Conservation (phyloP, 2,329 filamentous ascomycete species). For the Fusarium globosum region DNA sequence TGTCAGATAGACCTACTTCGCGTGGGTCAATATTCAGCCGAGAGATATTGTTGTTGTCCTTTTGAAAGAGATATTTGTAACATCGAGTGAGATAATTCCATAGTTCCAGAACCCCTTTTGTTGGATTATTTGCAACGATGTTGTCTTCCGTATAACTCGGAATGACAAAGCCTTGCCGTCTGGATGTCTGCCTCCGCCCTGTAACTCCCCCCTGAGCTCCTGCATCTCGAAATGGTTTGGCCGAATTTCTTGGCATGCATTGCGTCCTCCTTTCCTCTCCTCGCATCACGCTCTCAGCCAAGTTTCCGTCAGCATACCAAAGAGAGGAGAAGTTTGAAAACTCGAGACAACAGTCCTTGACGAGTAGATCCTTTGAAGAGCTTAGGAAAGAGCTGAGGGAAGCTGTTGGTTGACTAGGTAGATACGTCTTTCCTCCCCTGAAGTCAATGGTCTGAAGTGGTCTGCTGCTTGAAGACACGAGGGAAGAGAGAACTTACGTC, state of each 20-base stretch:
- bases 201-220: neutral
- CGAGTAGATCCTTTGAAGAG: neutral
- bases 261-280: neutral
- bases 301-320: neutral
- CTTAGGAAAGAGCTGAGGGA: neutral
- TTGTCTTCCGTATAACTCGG: neutral
- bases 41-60: neutral
- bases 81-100: neutral
- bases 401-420: neutral
- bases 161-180: neutral
- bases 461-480: neutral
- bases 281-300: neutral
- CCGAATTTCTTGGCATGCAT: neutral
- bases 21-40: neutral
- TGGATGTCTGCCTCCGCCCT: neutral
- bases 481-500: neutral
- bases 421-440: no score
- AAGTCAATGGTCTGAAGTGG: neutral
- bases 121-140: neutral
- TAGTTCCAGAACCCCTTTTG: neutral
- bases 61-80: neutral
- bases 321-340: neutral
- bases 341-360: neutral
- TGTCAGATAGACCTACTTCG: neutral
- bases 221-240: neutral